phyloP scores from a whole-genome alignment of 2,329 filamentous ascomycete genomes.

The Rhytidhysteron rufulum region DNA sequence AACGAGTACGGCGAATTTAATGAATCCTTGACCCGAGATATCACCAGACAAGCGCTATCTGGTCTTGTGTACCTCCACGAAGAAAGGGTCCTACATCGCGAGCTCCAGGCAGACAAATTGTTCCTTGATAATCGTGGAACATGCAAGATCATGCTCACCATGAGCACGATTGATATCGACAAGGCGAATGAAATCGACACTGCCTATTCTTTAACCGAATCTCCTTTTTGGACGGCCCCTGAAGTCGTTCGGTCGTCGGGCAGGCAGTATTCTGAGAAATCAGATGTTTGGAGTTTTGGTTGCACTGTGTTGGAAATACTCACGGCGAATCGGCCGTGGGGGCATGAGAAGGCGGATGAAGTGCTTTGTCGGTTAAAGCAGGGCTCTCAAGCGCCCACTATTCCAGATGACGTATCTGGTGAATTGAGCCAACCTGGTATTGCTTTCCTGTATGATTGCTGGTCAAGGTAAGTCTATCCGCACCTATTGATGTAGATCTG shows the following conservation, averaged over 20 bases:
- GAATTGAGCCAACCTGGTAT: not conserved
- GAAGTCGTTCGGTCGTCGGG: constrained; percentile 3
- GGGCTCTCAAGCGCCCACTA: not conserved
- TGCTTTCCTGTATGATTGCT: constrained; percentile 5
- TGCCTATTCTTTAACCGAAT: not conserved
- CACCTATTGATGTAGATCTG: not conserved
- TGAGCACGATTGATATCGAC: not conserved
- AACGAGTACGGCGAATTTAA: constrained; percentile 3
- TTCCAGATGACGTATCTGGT: constrained; percentile 1
- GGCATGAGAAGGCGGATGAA: constrained; percentile 1
- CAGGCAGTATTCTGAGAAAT: not conserved
- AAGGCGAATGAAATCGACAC: not conserved
- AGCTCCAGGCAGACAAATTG: constrained; percentile 13
- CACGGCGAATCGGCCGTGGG: constrained; percentile 1
- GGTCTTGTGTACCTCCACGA: constrained; percentile 7
- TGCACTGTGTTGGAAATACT: constrained; percentile 4
- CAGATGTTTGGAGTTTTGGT: constrained; percentile 5
- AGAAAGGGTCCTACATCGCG: constrained; percentile 12
- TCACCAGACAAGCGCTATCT: constrained; percentile 1
- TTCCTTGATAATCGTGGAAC: constrained; percentile 9
- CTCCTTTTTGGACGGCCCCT: not conserved
- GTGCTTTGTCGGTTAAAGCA: constrained; percentile 1
- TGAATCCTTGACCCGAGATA: not conserved
- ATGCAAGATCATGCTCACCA: constrained; percentile 1
- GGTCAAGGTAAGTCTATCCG: constrained; percentile 1